Percentiles rank a stretch among this genome's conserved stretches.
Conservation (phyloP, 345 rosid genomes). For the Zanthoxylum bungeanum region DNA sequence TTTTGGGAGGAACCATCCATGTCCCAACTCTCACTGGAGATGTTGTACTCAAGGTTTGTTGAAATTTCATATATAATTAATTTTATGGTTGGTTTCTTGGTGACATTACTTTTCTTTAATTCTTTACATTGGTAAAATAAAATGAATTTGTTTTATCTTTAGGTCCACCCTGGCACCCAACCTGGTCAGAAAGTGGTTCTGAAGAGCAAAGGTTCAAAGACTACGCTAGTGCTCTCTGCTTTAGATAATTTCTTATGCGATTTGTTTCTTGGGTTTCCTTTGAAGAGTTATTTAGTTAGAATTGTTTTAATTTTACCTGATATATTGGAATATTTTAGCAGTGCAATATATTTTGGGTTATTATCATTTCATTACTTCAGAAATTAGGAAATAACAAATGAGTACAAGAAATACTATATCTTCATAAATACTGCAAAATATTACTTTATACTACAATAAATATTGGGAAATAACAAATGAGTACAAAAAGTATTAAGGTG, state of each 20-base stretch:
- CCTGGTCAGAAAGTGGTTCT: constrained; percentile 98
- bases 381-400: too few relatives aligned
- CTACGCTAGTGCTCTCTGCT: neutral
- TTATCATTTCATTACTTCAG: too few relatives aligned
- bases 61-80: neutral
- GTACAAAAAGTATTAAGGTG: too few relatives aligned
- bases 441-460: too few relatives aligned
- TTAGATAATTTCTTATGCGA: neutral
- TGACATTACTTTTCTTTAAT: neutral
- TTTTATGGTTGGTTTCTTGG: constrained; percentile 10
- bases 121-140: neutral
- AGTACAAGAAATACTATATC: too few relatives aligned
- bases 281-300: neutral
- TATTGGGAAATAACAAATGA: too few relatives aligned
- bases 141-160: constrained; percentile 14
- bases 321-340: neutral
- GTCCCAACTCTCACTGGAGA: constrained; percentile 98
- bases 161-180: constrained; percentile 97
- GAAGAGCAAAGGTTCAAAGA: constrained; percentile 79
- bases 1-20: constrained; percentile 94
- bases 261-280: neutral
- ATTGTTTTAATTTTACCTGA: neutral
- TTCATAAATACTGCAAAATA: too few relatives aligned
- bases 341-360: too few relatives aligned
- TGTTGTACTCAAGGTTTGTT: constrained; percentile 88